Conservation (phyloP, 768 basidiomycete species). For the Hemileccinum impolitum region DNA sequence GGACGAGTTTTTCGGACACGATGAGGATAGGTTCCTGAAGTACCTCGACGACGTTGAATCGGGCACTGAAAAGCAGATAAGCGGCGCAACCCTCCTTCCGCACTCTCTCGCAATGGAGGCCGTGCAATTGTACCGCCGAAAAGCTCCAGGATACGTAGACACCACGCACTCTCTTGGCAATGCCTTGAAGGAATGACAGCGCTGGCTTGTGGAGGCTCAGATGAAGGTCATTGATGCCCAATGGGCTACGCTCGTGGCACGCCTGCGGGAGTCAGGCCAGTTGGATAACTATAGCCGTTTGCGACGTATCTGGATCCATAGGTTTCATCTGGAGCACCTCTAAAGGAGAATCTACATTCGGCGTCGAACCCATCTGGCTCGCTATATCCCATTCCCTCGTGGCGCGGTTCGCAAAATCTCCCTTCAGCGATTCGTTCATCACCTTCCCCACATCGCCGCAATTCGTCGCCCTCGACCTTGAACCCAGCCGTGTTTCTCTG, state of each 20-base stretch:
- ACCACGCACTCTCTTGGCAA: constrained; percentile 1
- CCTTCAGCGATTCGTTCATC: constrained; percentile 65
- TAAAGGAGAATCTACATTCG: constrained; percentile 8
- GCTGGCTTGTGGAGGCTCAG: constrained; percentile 33
- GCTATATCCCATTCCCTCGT: constrained; percentile 65
- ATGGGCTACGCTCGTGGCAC: constrained; percentile 58
- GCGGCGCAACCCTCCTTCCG: constrained; percentile 65
- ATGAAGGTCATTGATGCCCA: constrained; percentile 56
- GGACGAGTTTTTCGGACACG: constrained; percentile 52
- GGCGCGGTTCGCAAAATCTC: constrained; percentile 57
- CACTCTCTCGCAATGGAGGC: constrained; percentile 54
- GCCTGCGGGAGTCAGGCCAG: constrained; percentile 50
- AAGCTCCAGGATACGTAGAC: not conserved
- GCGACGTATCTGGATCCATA: constrained; percentile 78
- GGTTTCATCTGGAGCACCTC: constrained; percentile 27
- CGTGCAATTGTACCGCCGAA: not conserved
- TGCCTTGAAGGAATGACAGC: constrained; percentile 25
- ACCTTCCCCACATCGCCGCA: constrained; percentile 57
- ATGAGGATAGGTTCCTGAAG: constrained; percentile 52
- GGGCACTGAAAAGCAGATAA: constrained; percentile 53
- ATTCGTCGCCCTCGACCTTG: constrained; percentile 48
- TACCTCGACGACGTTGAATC: constrained; percentile 57
- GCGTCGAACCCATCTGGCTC: constrained; percentile 49
- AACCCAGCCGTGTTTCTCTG: constrained; percentile 28
- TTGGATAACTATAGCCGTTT: constrained; percentile 65